Evolutionary conservation across 495 filamentous ascomycete genomes (phyloP), one percentile per base, ranked within the genome.

Genomic region (Talaromyces wortmannii): DNA sequence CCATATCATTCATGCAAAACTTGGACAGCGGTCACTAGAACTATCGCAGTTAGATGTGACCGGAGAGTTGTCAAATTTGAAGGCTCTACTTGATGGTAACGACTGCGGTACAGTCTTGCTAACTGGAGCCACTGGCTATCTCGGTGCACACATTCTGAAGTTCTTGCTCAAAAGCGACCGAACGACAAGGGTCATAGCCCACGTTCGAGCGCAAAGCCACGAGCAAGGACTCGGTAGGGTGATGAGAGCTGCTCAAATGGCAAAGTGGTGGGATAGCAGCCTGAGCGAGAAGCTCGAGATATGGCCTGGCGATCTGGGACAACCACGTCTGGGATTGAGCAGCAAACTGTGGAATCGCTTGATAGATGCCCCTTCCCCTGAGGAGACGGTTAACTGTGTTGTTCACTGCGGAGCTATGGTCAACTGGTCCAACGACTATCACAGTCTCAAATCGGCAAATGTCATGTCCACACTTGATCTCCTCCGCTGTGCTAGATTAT

Each of bases 331-430:
- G 4, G 89, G 90, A 6, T 62, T 91, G 18, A 32, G 45, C 13
- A 10, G 23, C 0, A 32, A 36, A 10, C 61, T 61, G 16, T 65
- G 30, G 70, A 70, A 42, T 65, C 78, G 7, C 60, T 60, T n/a
- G 68, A 69, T 13, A 83, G 81, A 82, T 60, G 18, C 64, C 23
- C 18, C 57, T 87, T 11, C 54, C 32, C 54, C 23, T 23, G 23
- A 23, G 4, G 48, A 33, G 82, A 83, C 0, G 80, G 89, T 57
- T 71, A 87, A 4, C 23, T 23, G 23, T 23, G 74, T 94, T 33
- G 84, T 94, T 52, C 89, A 92, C 71, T 90, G 89, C 59, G 89
- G 88, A n/a, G 90, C 90, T 0, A 64, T 67, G 6, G 68, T 75
- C 5, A 74, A 77, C 13, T 74, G 70, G 62, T 57, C 69, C 49